These are phyloP conservation scores for Penicillium sp. DNA, from an alignment of 2,329 filamentous ascomycete genomes.

Conservation along the genomic window DNA sequence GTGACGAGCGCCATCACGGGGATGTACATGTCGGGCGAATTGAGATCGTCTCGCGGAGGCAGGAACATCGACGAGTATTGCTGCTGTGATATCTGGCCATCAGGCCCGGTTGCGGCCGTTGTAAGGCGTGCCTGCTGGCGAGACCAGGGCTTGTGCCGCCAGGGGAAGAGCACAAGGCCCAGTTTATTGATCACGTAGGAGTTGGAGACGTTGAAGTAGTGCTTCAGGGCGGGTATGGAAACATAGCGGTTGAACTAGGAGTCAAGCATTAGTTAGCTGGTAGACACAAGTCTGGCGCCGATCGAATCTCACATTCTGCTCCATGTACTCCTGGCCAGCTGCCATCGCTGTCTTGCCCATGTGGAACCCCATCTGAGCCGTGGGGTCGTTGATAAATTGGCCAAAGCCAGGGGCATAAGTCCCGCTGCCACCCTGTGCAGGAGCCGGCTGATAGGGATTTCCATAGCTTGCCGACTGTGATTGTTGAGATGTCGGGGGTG, in stretches of 20 bases:
- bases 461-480: constrained; percentile 60
- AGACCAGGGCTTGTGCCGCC: constrained; percentile 97
- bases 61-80: constrained; percentile 68
- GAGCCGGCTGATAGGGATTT: constrained; percentile 54
- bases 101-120: constrained; percentile 46
- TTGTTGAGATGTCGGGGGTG: constrained; percentile 76
- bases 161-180: constrained; percentile 91
- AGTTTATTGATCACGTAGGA: constrained; percentile 94
- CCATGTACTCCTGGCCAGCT: constrained; percentile 91
- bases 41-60: constrained; percentile 91
- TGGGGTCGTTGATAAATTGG: constrained; percentile 94
- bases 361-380: constrained; percentile 92
- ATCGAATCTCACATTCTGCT: constrained; percentile 75
- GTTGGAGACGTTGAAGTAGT: constrained; percentile 99
- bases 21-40: constrained; percentile 99
- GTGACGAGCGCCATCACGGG: constrained; percentile 97
- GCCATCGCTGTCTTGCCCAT: constrained; percentile 90
- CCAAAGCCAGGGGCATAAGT: constrained; percentile 69
- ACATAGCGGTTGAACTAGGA: constrained; percentile 78
- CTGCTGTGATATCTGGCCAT: constrained; percentile 67
- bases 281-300: background rate
- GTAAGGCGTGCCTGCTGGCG: constrained; percentile 72
- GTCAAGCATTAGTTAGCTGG: constrained; percentile 1
- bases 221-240: constrained; percentile 90
- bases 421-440: constrained; percentile 46